Evolutionary conservation across 805 yeast species (phyloP).

Genomic region (Yarrowia hollandica): DNA sequence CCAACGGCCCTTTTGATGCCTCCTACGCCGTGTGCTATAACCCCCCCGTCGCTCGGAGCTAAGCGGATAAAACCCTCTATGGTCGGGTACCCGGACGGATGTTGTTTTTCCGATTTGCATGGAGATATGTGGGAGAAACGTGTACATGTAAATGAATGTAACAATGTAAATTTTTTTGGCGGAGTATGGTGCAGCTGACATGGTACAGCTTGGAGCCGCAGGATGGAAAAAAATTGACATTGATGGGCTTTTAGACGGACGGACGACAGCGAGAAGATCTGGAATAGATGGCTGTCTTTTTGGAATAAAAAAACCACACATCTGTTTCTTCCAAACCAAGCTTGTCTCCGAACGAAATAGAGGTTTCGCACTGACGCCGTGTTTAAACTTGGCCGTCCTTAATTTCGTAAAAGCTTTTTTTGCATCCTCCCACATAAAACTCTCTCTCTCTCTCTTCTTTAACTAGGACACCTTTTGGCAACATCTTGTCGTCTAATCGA

Average conservation of each 20-base stretch:
- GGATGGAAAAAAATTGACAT: too few relatives aligned
- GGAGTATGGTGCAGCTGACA: constrained; percentile 22
- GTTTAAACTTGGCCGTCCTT: constrained; percentile 21
- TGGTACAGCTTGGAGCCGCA: constrained; percentile 2
- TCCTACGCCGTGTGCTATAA: not conserved
- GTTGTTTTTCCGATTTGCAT: constrained; percentile 29
- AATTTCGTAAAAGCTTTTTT: constrained; percentile 17
- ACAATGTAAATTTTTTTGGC: constrained; percentile 26
- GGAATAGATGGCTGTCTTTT: too few relatives aligned
- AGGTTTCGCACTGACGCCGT: constrained; percentile 20
- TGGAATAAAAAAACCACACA: not conserved
- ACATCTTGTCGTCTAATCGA: constrained; percentile 28
- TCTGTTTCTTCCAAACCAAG: not conserved
- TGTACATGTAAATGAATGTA: constrained; percentile 29
- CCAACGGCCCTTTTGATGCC: not conserved
- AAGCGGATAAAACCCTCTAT: constrained; percentile 22
- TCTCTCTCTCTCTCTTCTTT: constrained; percentile 27
- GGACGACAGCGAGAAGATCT: too few relatives aligned
- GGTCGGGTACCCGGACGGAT: constrained; percentile 27
- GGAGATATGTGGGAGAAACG: constrained; percentile 28
- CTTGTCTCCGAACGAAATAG: constrained; percentile 15
- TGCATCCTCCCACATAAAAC: constrained; percentile 24
- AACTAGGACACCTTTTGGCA: constrained; percentile 29
- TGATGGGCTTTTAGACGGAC: too few relatives aligned
- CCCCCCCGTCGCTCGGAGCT: constrained; percentile 10